Percentiles rank a stretch among this genome's conserved stretches.
phyloP scores from a whole-genome alignment of 2,329 filamentous ascomycete species.

The Metarhizium sp. region DNA sequence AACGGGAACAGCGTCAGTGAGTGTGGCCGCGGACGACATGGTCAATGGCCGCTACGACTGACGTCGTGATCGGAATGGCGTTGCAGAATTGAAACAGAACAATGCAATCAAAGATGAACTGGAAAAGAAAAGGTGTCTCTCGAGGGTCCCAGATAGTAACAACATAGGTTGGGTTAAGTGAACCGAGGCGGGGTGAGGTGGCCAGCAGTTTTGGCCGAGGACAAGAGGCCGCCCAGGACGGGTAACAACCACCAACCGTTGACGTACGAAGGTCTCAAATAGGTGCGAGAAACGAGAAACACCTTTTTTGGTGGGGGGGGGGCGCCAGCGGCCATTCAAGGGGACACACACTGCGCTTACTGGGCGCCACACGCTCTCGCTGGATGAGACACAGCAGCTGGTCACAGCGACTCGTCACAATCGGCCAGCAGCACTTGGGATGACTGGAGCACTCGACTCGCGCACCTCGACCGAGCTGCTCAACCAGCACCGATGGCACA shows the following conservation, averaged over 20 bases:
- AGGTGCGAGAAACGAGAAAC: neutral
- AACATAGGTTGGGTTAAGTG: neutral
- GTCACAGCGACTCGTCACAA: neutral
- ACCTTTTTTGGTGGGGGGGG: neutral
- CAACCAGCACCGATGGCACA: too few relatives aligned
- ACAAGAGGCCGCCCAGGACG: neutral
- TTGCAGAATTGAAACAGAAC: neutral
- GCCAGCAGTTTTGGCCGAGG: neutral
- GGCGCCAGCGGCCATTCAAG: neutral
- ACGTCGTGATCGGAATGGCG: neutral
- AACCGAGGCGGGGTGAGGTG: neutral
- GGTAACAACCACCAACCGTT: too few relatives aligned
- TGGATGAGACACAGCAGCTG: neutral
- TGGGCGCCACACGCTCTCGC: neutral
- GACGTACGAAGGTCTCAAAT: too few relatives aligned
- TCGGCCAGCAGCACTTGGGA: neutral
- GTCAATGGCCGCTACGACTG: neutral
- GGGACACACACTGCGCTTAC: neutral
- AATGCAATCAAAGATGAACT: neutral
- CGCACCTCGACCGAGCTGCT: too few relatives aligned
- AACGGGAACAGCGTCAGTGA: slow-evolving; percentile 25
- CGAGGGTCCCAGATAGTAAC: neutral
- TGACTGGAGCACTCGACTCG: neutral
- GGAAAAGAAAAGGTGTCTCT: neutral
- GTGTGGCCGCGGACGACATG: neutral